These are phyloP conservation scores for Penicillium sp. DNA, from an alignment of 2,329 filamentous ascomycete genomes.

Conservation along the genomic window DNA sequence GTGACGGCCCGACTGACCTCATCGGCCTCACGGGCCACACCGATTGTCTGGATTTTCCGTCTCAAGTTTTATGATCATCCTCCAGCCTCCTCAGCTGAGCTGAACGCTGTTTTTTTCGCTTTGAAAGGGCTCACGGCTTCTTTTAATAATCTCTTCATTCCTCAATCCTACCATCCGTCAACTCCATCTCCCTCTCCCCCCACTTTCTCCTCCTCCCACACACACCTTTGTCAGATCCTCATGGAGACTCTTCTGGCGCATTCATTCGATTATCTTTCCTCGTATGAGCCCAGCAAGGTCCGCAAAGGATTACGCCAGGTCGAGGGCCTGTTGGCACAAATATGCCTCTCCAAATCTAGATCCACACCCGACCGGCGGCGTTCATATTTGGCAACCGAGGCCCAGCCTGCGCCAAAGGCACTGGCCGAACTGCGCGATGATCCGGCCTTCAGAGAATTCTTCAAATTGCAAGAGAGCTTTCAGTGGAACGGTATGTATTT, in stretches of 20 bases:
- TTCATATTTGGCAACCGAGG: constrained; percentile 44
- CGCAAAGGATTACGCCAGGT: constrained; percentile 93
- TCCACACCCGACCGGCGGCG: constrained; percentile 44
- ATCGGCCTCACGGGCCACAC: constrained; percentile 22
- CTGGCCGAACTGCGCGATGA: constrained; percentile 74
- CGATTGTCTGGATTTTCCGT: constrained; percentile 7
- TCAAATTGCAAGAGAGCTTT: constrained; percentile 94
- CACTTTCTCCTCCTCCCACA: constrained; percentile 6
- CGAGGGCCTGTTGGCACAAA: constrained; percentile 89
- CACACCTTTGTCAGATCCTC: constrained; percentile 23
- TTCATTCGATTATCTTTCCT: constrained; percentile 95
- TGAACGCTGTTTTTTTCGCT: constrained; percentile 6
- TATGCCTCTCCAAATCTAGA: constrained; percentile 70
- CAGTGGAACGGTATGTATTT: constrained; percentile 77
- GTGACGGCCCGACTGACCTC: constrained; percentile 19
- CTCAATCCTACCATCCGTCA: not conserved
- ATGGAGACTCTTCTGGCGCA: constrained; percentile 94
- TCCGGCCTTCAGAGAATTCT: constrained; percentile 92
- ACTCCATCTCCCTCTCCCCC: constrained; percentile 15
- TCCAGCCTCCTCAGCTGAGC: constrained; percentile 13
- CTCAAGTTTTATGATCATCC: constrained; percentile 1
- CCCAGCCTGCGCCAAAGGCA: constrained; percentile 58
- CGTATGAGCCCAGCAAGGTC: constrained; percentile 85
- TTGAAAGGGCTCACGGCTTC: not conserved
- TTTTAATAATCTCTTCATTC: not conserved